Conservation (phyloP, 202 grass and related monocot species). For the Brachypodium distachyon region DNA sequence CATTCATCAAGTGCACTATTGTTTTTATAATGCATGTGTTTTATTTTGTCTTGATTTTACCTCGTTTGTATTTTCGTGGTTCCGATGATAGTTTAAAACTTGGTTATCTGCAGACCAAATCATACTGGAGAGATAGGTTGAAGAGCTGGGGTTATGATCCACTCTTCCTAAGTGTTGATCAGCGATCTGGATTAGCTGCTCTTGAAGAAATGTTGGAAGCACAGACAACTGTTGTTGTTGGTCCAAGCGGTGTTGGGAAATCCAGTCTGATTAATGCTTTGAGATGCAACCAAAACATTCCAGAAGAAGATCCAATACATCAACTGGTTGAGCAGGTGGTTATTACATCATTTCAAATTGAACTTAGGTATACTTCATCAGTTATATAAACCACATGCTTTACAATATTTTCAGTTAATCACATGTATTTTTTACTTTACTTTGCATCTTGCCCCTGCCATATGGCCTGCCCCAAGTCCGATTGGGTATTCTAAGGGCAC, state of each 20-base stretch:
- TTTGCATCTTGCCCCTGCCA: background rate
- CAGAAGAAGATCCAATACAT: slow-evolving; percentile 70
- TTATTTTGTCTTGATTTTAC: background rate
- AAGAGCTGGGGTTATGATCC: slow-evolving; percentile 83
- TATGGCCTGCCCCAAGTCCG: background rate
- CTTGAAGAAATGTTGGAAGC: slow-evolving; percentile 64
- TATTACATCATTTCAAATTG: slow-evolving; percentile 13
- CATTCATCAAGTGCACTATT: background rate
- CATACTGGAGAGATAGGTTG: slow-evolving; percentile 67
- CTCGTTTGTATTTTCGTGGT: background rate
- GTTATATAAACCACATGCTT: background rate
- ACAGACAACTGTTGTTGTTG: slow-evolving; percentile 87
- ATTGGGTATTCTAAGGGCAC: background rate
- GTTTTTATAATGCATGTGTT: background rate
- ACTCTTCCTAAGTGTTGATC: slow-evolving; percentile 70
- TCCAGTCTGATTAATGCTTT: slow-evolving; percentile 89
- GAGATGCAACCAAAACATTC: slow-evolving; percentile 33
- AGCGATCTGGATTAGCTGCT: slow-evolving; percentile 53
- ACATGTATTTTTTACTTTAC: background rate
- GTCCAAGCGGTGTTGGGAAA: slow-evolving; percentile 88
- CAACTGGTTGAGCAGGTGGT: slow-evolving; percentile 75
- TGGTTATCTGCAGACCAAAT: slow-evolving; percentile 35
- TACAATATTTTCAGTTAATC: background rate
- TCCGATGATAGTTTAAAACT: background rate
- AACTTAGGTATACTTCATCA: background rate